Conservation (phyloP, 805 yeast genomes). For the Kuraishia ogatae region DNA sequence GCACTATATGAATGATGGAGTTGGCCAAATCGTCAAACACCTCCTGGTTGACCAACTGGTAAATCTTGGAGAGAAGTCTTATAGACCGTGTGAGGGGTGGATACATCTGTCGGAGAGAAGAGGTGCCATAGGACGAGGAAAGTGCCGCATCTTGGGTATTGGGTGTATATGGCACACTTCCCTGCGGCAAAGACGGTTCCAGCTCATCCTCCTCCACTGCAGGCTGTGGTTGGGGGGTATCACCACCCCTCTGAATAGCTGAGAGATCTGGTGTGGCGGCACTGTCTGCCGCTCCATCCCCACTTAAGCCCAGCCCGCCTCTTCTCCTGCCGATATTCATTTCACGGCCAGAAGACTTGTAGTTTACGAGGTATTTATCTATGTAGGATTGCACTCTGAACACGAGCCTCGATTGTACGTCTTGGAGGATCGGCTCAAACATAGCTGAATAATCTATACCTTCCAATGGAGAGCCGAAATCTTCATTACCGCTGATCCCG, state of each 20-base stretch:
- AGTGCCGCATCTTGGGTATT: not conserved
- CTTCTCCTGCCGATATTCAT: constrained; percentile 45
- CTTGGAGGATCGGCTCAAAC: constrained; percentile 65
- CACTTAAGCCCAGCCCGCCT: constrained; percentile 7
- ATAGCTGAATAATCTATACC: constrained; percentile 21
- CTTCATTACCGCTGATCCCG: not conserved
- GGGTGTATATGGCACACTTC: not conserved
- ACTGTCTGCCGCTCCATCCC: too few relatives aligned
- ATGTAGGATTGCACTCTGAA: constrained; percentile 70
- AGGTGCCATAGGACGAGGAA: not conserved
- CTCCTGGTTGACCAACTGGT: constrained; percentile 66
- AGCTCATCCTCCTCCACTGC: constrained; percentile 13
- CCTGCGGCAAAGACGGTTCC: constrained; percentile 9
- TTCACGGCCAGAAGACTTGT: constrained; percentile 61
- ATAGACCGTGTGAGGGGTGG: constrained; percentile 68
- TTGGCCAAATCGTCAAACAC: constrained; percentile 89
- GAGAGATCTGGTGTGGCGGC: too few relatives aligned
- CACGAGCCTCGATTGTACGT: constrained; percentile 71
- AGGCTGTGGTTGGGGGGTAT: not conserved
- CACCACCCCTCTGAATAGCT: too few relatives aligned
- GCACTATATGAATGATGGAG: constrained; percentile 72
- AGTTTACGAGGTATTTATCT: constrained; percentile 58
- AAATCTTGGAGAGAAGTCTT: constrained; percentile 63
- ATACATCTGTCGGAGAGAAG: constrained; percentile 26
- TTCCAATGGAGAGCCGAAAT: not conserved